These are phyloP conservation scores for Tetrapisispora taiwanensis DNA, from an alignment of 805 yeast genomes.

Conservation along the genomic window DNA sequence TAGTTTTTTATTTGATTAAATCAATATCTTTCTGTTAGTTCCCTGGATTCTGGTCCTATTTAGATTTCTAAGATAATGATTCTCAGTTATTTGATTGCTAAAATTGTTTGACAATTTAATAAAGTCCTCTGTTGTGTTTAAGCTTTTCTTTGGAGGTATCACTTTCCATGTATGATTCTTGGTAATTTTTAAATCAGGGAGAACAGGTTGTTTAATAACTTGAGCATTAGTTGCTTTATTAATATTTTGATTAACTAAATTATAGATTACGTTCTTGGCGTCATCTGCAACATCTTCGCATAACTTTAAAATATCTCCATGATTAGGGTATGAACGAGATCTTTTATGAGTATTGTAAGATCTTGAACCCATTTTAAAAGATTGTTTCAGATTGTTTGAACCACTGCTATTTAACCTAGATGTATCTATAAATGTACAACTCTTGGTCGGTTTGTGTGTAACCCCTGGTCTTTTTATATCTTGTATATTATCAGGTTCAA, in stretches of 20 bases:
- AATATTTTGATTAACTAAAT: constrained; percentile 10
- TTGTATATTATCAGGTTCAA: neutral
- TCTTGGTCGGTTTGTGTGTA: neutral
- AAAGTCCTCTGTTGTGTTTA: too few species aligned
- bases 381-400: neutral
- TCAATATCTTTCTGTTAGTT: neutral
- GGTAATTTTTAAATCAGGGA: neutral
- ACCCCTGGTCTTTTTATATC: too few species aligned
- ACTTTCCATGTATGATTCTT: neutral
- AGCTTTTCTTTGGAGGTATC: neutral
- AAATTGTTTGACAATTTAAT: too few species aligned
- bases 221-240: neutral
- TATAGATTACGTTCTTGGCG: constrained; percentile 18
- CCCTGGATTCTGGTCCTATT: constrained; percentile 1
- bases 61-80: constrained; percentile 6
- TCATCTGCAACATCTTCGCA: constrained; percentile 24
- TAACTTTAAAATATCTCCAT: constrained; percentile 12
- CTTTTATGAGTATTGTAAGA: neutral
- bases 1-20: too few species aligned
- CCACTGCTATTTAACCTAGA: too few species aligned
- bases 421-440: too few species aligned
- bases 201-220: neutral
- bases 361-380: neutral
- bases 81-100: too few species aligned
- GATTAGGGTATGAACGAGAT: constrained; percentile 1